Evolutionary conservation across 768 basidiomycete genomes (phyloP).

Genomic region (Suillus discolor): DNA sequence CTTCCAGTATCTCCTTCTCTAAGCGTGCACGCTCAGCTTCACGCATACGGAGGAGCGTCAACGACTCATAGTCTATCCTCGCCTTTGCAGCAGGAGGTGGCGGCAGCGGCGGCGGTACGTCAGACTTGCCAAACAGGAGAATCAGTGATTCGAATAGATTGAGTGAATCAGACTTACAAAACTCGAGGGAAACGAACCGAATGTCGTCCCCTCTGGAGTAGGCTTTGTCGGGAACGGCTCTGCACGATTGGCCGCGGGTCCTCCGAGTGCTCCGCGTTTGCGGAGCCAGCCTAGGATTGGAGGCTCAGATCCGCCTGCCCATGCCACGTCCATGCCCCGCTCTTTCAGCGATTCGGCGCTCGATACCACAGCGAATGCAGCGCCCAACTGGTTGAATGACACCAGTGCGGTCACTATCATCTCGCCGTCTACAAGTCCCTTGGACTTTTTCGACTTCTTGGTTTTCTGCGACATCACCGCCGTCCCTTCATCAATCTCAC

Average conservation of each 20-base stretch:
- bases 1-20: constrained; percentile 75
- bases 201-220: constrained; percentile 31
- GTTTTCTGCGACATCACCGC: constrained; percentile 72
- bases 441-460: constrained; percentile 40
- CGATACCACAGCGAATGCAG: constrained; percentile 77
- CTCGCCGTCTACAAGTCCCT: constrained; percentile 37
- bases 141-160: neutral
- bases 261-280: constrained; percentile 66
- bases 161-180: constrained; percentile 40
- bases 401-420: constrained; percentile 74
- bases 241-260: constrained; percentile 9
- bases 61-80: constrained; percentile 73
- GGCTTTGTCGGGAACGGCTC: constrained; percentile 29
- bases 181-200: constrained; percentile 61
- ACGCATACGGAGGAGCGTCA: constrained; percentile 79
- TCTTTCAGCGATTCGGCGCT: constrained; percentile 53
- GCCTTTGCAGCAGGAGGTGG: constrained; percentile 24
- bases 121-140: neutral
- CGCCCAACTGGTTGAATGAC: constrained; percentile 73
- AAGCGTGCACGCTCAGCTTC: constrained; percentile 80
- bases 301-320: constrained; percentile 76
- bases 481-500: constrained; percentile 59
- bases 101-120: constrained; percentile 19
- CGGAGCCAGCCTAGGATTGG: constrained; percentile 72
- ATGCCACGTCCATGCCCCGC: constrained; percentile 69